phyloP scores from a whole-genome alignment of 2,329 filamentous ascomycete genomes.

The Colletotrichum sp. region DNA sequence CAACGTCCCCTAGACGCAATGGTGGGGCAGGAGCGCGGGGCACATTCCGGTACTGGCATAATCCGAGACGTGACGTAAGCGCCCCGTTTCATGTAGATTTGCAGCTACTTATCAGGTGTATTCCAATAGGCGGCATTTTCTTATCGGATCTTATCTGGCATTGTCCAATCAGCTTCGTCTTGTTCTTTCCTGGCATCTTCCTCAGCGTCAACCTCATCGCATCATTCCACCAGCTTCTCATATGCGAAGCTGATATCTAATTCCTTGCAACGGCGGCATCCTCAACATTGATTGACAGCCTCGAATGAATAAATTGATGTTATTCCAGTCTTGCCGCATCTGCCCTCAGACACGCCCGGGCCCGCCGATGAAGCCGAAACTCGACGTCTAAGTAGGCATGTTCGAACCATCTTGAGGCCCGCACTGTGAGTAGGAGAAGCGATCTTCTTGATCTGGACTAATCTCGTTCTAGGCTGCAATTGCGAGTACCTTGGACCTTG shows the following conservation, averaged over 20 bases:
- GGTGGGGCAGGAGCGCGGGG: conserved; percentile 16
- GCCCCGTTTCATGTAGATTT: background rate
- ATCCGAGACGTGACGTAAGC: background rate
- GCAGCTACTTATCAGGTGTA: background rate
- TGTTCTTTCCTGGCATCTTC: no score
- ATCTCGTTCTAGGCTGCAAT: background rate
- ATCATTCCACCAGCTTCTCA: background rate
- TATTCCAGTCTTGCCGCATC: background rate
- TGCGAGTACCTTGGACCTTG: background rate
- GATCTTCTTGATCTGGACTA: background rate
- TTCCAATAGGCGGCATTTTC: background rate
- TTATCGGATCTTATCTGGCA: background rate
- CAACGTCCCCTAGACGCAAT: background rate
- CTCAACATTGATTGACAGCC: background rate
- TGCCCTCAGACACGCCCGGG: background rate
- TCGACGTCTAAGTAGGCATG: background rate
- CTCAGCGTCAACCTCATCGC: background rate
- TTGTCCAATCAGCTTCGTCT: background rate
- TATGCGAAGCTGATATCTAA: background rate
- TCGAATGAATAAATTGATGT: background rate
- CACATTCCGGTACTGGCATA: conserved; percentile 5
- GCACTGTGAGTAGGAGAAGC: background rate
- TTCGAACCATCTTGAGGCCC: background rate
- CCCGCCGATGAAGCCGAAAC: background rate
- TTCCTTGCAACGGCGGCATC: background rate